These are phyloP conservation scores for Colletotrichum sp. DNA, from an alignment of 2,329 filamentous ascomycete genomes.

Conservation along the genomic window DNA sequence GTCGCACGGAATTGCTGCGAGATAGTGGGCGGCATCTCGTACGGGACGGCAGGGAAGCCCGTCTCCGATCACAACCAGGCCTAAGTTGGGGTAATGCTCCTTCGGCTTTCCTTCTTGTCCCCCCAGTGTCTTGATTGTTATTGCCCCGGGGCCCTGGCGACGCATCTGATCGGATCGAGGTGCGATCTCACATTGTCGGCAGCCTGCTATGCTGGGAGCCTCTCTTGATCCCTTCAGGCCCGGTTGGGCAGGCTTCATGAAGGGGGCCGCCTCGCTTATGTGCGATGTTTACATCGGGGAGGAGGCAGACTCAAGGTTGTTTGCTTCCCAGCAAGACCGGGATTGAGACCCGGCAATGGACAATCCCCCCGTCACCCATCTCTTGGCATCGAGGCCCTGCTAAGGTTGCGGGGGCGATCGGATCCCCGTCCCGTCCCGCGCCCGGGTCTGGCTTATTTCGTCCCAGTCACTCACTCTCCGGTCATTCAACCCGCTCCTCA, in stretches of 20 bases:
- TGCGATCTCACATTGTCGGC: background rate
- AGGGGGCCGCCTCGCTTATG: background rate
- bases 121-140: background rate
- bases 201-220: background rate
- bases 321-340: background rate
- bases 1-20: background rate
- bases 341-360: background rate
- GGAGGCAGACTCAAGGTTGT: background rate
- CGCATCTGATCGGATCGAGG: conserved; percentile 3
- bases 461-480: background rate
- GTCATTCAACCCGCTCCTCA: background rate
- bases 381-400: background rate
- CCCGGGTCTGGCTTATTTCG: background rate
- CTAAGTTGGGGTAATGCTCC: background rate
- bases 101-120: background rate
- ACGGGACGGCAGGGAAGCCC: background rate
- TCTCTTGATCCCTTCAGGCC: background rate
- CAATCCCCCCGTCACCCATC: background rate
- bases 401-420: background rate
- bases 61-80: background rate
- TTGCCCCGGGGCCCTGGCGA: background rate
- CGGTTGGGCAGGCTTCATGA: background rate
- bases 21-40: background rate
- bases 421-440: background rate
- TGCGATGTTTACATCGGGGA: background rate